phyloP scores from a whole-genome alignment of 1,139 yeast species.

The Yamadazyma siamensis region DNA sequence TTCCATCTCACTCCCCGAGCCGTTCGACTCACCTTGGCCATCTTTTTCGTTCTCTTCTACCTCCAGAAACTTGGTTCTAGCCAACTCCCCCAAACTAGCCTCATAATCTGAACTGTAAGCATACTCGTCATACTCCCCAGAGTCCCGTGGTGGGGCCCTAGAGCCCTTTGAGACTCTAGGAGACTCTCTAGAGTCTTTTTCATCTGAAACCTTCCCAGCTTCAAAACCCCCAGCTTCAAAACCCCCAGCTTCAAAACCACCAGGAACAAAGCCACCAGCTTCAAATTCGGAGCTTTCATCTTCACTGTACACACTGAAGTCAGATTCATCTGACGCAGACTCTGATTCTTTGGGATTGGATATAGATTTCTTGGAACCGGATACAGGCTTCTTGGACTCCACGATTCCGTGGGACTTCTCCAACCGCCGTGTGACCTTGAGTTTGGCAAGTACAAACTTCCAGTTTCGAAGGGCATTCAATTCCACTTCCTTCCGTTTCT shows the following conservation, averaged over 20 bases:
- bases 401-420: conserved; percentile 61
- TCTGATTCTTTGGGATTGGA: conserved; percentile 6
- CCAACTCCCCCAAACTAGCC: too few species aligned
- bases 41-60: too few species aligned
- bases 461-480: conserved; percentile 62
- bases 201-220: too few species aligned
- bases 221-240: not conserved
- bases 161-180: too few species aligned
- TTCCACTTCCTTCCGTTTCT: conserved; percentile 42
- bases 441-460: conserved; percentile 67
- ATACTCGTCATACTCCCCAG: too few species aligned
- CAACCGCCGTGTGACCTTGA: conserved; percentile 69
- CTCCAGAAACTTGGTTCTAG: too few species aligned
- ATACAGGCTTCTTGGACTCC: conserved; percentile 2
- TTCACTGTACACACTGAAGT: conserved; percentile 12
- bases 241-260: not conserved
- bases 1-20: too few species aligned
- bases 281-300: conserved; percentile 8
- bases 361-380: conserved; percentile 1
- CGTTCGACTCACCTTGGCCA: too few species aligned
- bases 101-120: too few species aligned
- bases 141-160: too few species aligned
- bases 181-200: too few species aligned
- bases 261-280: conserved; percentile 16
- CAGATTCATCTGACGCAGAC: conserved; percentile 4